Evolutionary conservation across 257 asterid species (phyloP).

Genomic region (Plantago major): DNA sequence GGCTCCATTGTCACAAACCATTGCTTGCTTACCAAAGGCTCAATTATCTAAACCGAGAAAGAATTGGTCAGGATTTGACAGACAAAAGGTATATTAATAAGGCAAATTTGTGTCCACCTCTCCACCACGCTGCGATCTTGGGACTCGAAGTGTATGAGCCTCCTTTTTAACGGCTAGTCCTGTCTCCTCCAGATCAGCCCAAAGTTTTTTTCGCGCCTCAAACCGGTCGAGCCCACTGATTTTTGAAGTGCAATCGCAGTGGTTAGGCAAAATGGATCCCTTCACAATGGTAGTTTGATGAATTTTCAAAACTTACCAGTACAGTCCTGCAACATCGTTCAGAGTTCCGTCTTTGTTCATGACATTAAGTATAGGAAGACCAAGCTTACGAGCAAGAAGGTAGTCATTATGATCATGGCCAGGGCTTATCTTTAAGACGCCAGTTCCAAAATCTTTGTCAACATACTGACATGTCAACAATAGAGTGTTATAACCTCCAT

Average conservation of each 20-base stretch:
- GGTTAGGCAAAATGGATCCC: constrained; percentile 23
- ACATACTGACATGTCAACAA: constrained; percentile 60
- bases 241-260: constrained; percentile 18
- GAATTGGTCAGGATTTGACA: constrained; percentile 23
- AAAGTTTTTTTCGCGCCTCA: constrained; percentile 92
- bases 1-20: constrained; percentile 99
- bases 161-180: constrained; percentile 91
- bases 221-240: constrained; percentile 97
- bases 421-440: constrained; percentile 97
- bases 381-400: constrained; percentile 97
- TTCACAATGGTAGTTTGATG: constrained; percentile 16
- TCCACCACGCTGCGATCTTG: constrained; percentile 99
- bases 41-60: constrained; percentile 61
- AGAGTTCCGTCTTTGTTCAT: constrained; percentile 98
- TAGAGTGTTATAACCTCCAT: constrained; percentile 4
- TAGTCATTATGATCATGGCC: constrained; percentile 99
- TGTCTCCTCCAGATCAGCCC: constrained; percentile 94
- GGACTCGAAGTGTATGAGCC: constrained; percentile 78
- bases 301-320: constrained; percentile 47
- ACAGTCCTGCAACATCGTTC: constrained; percentile 88
- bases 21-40: constrained; percentile 96
- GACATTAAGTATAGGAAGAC: constrained; percentile 95
- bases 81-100: constrained; percentile 17
- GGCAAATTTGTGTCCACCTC: constrained; percentile 53
- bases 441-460: constrained; percentile 99